phyloP scores from a whole-genome alignment of 2,329 filamentous ascomycete genomes.

The Shiraia sp. region DNA sequence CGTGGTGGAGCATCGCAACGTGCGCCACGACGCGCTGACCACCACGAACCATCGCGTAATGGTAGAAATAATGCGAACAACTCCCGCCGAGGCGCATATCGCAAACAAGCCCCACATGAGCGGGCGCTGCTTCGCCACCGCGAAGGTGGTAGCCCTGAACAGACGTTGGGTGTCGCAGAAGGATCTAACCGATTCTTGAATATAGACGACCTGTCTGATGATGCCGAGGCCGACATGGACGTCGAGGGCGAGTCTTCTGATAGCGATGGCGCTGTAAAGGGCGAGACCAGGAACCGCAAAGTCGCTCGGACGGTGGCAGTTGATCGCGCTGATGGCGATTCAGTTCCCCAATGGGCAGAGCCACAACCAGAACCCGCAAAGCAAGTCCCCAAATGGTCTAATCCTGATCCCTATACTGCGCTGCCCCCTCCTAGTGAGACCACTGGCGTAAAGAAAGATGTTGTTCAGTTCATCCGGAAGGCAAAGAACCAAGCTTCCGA shows the following conservation, averaged over 20 bases:
- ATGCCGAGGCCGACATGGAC: constrained; percentile 41
- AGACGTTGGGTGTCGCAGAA: constrained; percentile 49
- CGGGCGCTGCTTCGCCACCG: constrained; percentile 50
- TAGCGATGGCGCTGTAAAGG: constrained; percentile 19
- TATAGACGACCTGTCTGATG: constrained; percentile 46
- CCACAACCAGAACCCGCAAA: constrained; percentile 90
- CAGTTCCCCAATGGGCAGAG: constrained; percentile 84
- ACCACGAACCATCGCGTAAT: constrained; percentile 5
- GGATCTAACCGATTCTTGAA: constrained; percentile 47
- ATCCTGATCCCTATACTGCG: constrained; percentile 90
- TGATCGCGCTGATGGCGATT: constrained; percentile 34
- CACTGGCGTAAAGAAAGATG: constrained; percentile 76
- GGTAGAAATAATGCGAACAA: constrained; percentile 24
- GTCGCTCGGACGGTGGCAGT: constrained; percentile 18
- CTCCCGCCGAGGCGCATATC: constrained; percentile 18
- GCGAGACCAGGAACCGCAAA: constrained; percentile 30
- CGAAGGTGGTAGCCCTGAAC: constrained; percentile 50
- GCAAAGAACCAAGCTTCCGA: constrained; percentile 67
- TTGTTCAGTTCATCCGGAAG: constrained; percentile 90
- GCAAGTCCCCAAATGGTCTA: constrained; percentile 82
- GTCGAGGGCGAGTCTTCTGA: constrained; percentile 28
- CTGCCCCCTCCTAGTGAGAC: constrained; percentile 76
- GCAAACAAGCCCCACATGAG: constrained; percentile 45
- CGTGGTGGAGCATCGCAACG: constrained; percentile 22
- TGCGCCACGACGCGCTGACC: constrained; percentile 10